phyloP scores from a whole-genome alignment of 768 basidiomycete genomes.

The Russula vinacea region DNA sequence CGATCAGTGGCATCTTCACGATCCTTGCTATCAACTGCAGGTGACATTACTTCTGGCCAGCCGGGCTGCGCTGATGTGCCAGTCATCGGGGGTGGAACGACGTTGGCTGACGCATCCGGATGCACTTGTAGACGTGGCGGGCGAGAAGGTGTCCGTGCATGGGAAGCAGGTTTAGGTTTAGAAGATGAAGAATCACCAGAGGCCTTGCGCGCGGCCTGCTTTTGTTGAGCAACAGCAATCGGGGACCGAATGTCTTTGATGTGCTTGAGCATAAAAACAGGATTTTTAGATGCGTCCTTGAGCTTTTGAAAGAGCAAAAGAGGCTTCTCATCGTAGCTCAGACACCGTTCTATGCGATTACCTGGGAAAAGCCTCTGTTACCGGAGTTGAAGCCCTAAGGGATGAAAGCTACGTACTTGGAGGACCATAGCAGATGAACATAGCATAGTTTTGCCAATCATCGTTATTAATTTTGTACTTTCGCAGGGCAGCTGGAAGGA shows the following conservation, averaged over 20 bases:
- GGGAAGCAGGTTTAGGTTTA: slow-evolving; percentile 37
- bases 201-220: slow-evolving; percentile 86
- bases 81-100: slow-evolving; percentile 52
- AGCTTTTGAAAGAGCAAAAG: slow-evolving; percentile 94
- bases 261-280: slow-evolving; percentile 98
- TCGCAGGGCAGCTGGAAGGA: slow-evolving; percentile 94
- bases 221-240: slow-evolving; percentile 94
- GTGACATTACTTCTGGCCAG: slow-evolving; percentile 74
- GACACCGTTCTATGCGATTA: slow-evolving; percentile 84
- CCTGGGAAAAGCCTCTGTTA: slow-evolving; percentile 39
- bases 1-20: slow-evolving; percentile 42
- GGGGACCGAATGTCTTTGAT: slow-evolving; percentile 97
- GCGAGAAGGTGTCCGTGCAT: slow-evolving; percentile 41
- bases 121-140: slow-evolving; percentile 71
- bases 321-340: slow-evolving; percentile 98
- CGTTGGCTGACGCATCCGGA: slow-evolving; percentile 45
- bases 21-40: slow-evolving; percentile 47
- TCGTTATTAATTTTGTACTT: slow-evolving; percentile 99
- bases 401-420: slow-evolving; percentile 54
- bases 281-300: slow-evolving; percentile 97
- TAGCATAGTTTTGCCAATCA: slow-evolving; percentile 98
- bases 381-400: not conserved
- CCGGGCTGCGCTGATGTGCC: slow-evolving; percentile 58
- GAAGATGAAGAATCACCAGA: slow-evolving; percentile 38
- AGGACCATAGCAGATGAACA: slow-evolving; percentile 98